Conservation (phyloP, 208 protist genomes). For the Zelonia costaricensis region DNA sequence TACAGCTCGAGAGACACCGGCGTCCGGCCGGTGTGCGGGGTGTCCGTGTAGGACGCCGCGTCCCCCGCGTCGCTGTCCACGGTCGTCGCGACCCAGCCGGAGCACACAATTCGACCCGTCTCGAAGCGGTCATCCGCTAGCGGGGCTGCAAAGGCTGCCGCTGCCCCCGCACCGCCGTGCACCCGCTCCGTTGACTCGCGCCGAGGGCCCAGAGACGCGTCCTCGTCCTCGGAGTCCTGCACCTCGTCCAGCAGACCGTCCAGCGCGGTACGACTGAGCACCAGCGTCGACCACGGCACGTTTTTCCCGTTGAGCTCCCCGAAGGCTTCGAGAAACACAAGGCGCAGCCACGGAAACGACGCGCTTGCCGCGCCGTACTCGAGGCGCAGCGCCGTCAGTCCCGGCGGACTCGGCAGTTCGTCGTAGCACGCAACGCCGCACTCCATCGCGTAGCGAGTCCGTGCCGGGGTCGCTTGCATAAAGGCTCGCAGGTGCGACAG, state of each 20-base stretch:
- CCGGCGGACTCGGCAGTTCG: conserved; percentile 20
- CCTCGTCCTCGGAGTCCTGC: not conserved
- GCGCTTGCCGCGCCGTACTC: not conserved
- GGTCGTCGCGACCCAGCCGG: conserved; percentile 21
- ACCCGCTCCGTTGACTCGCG: too few species aligned
- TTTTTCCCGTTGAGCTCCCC: not conserved
- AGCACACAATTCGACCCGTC: conserved; percentile 18
- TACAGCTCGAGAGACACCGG: not conserved
- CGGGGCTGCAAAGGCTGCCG: too few species aligned
- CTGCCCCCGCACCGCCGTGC: not conserved
- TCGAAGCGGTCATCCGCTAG: not conserved
- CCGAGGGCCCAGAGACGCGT: too few species aligned
- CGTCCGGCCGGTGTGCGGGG: not conserved
- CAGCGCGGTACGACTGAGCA: conserved; percentile 17
- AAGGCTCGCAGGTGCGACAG: conserved; percentile 16
- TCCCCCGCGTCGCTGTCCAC: not conserved
- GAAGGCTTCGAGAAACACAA: conserved; percentile 21
- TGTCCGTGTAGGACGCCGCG: not conserved
- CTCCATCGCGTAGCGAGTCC: conserved; percentile 20
- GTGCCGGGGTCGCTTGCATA: conserved; percentile 13
- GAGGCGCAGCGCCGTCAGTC: conserved; percentile 6
- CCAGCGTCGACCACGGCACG: conserved; percentile 1
- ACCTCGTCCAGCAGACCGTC: not conserved
- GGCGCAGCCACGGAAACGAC: not conserved
- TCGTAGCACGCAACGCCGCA: not conserved